Percentiles rank a stretch among this genome's conserved stretches.
These are phyloP conservation scores for Curvularia verruculosa DNA, from an alignment of 2,329 filamentous ascomycete species.

Conservation along the genomic window DNA sequence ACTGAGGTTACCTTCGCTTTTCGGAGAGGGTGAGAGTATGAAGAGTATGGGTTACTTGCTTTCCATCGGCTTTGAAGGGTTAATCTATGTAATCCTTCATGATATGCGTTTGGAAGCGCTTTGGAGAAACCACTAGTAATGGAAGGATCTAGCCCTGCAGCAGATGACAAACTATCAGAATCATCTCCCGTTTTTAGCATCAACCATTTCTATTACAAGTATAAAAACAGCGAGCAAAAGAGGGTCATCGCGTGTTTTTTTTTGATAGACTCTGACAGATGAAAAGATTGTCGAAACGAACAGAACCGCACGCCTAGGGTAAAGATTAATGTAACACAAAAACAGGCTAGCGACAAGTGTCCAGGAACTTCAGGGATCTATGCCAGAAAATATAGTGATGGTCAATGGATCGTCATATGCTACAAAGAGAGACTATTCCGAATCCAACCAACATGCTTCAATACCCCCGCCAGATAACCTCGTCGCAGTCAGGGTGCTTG, in stretches of 20 bases:
- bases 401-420: neutral
- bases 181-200: neutral
- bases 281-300: neutral
- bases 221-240: neutral
- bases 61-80: constrained; percentile 2
- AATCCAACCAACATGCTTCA: neutral
- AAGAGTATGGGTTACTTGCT: constrained; percentile 18
- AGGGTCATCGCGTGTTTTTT: neutral
- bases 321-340: neutral
- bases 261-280: neutral
- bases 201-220: neutral
- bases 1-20: constrained; percentile 5
- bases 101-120: neutral
- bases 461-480: constrained; percentile 16
- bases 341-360: neutral
- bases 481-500: constrained; percentile 16
- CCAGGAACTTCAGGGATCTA: neutral
- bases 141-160: neutral
- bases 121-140: neutral
- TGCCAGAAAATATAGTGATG: neutral
- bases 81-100: neutral
- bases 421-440: neutral
- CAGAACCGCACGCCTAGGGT: neutral
- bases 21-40: neutral
- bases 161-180: neutral